Conservation (phyloP, 768 basidiomycete species). For the Trametes cinnabarina region DNA sequence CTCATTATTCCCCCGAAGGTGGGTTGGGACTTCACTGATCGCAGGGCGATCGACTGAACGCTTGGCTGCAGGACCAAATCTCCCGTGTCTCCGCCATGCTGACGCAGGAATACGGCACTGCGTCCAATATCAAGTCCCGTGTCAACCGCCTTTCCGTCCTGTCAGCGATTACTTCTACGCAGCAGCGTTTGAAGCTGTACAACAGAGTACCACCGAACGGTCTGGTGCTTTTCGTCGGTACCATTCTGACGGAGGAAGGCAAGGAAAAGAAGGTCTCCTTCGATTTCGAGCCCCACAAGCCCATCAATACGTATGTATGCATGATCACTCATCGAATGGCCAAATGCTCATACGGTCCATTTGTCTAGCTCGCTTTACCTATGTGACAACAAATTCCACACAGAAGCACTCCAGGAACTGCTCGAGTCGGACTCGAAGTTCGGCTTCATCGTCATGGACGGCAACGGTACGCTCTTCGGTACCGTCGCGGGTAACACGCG, state of each 20-base stretch:
- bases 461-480: conserved; percentile 96
- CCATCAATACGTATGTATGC: conserved; percentile 87
- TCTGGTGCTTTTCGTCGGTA: conserved; percentile 96
- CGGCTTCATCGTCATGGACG: conserved; percentile 99
- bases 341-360: not conserved
- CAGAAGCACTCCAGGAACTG: conserved; percentile 93
- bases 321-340: not conserved
- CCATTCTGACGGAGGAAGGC: conserved; percentile 95
- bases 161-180: conserved; percentile 97
- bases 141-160: conserved; percentile 97
- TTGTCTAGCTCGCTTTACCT: conserved; percentile 89
- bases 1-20: conserved; percentile 95
- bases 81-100: conserved; percentile 93
- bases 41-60: conserved; percentile 18
- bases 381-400: conserved; percentile 99
- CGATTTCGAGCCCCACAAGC: conserved; percentile 98
- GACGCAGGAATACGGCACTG: conserved; percentile 96
- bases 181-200: conserved; percentile 96
- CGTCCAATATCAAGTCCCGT: conserved; percentile 99
- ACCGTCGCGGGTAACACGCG: conserved; percentile 96
- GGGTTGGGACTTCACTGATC: conserved; percentile 20
- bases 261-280: conserved; percentile 99
- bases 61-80: conserved; percentile 74
- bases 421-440: conserved; percentile 97
- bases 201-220: conserved; percentile 96